A percentile compares a stretch with the other conserved stretches of the same genome.
Evolutionary conservation across 2,329 filamentous ascomycete species (phyloP).

Genomic region (Aspergillus viridinutans): DNA sequence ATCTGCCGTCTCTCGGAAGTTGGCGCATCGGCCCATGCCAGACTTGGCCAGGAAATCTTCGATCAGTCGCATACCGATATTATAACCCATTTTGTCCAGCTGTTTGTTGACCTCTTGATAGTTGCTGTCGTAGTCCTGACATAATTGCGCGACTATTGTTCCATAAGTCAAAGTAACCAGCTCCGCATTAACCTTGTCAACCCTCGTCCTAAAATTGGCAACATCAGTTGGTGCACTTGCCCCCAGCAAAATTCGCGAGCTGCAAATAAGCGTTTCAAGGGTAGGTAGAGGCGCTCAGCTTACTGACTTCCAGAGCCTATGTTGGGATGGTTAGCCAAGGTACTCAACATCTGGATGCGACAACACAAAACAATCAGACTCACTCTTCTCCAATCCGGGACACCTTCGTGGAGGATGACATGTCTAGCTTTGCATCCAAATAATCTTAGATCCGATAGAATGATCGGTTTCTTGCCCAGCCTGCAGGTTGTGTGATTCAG

Average conservation of each 20-base stretch:
- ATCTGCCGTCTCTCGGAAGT: slow-evolving; percentile 93
- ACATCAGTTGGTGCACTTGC: slow-evolving; percentile 11
- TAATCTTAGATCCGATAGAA: slow-evolving; percentile 10
- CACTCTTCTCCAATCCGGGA: slow-evolving; percentile 72
- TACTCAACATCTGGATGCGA: background rate
- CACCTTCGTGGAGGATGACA: slow-evolving; percentile 61
- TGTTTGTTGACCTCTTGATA: slow-evolving; percentile 97
- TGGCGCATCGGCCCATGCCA: slow-evolving; percentile 80
- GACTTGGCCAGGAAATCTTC: slow-evolving; percentile 98
- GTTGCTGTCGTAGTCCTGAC: slow-evolving; percentile 91
- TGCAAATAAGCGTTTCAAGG: background rate
- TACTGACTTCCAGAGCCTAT: slow-evolving; percentile 88
- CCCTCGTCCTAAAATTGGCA: slow-evolving; percentile 64
- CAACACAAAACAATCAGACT: slow-evolving; percentile 30
- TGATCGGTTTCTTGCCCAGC: background rate
- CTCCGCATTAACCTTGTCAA: slow-evolving; percentile 98
- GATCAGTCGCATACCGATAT: slow-evolving; percentile 91
- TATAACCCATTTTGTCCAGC: slow-evolving; percentile 98
- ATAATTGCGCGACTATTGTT: slow-evolving; percentile 93
- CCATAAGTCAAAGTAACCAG: slow-evolving; percentile 96
- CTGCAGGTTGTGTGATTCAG: background rate
- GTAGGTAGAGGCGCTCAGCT: slow-evolving; percentile 6
- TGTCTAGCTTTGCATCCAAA: slow-evolving; percentile 29
- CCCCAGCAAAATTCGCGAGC: background rate
- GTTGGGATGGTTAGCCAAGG: slow-evolving; percentile 32